These are phyloP conservation scores for Suillus discolor DNA, from an alignment of 768 basidiomycete species.

Conservation along the genomic window DNA sequence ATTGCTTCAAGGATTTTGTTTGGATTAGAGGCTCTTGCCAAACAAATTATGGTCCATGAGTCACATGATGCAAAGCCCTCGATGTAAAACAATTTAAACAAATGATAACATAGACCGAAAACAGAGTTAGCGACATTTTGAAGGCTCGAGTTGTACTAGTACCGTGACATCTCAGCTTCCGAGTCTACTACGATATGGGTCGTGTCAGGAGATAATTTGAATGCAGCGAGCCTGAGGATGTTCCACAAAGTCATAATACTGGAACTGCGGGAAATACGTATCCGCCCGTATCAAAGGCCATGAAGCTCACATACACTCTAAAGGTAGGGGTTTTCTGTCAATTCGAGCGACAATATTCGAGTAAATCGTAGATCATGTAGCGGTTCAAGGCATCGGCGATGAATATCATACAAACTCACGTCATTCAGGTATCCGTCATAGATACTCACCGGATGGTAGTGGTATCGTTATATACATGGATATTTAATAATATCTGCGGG, in stretches of 20 bases:
- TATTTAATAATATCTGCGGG: background rate
- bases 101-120: background rate
- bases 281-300: background rate
- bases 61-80: background rate
- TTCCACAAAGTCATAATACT: background rate
- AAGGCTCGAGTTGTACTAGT: background rate
- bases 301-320: too few relatives aligned
- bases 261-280: background rate
- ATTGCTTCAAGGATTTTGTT: background rate
- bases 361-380: background rate
- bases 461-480: background rate
- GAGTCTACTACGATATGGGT: background rate
- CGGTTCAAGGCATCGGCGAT: conserved; percentile 55
- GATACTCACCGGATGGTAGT: background rate
- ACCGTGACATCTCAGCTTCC: background rate
- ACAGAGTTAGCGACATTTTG: background rate
- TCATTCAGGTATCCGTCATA: background rate
- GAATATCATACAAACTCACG: conserved; percentile 31
- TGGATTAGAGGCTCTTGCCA: background rate
- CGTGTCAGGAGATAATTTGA: background rate
- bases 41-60: background rate
- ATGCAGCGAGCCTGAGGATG: background rate
- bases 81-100: background rate
- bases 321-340: background rate
- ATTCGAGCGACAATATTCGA: background rate